These are phyloP conservation scores for Fusarium temperatum DNA, from an alignment of 2,329 filamentous ascomycete species.

Conservation along the genomic window DNA sequence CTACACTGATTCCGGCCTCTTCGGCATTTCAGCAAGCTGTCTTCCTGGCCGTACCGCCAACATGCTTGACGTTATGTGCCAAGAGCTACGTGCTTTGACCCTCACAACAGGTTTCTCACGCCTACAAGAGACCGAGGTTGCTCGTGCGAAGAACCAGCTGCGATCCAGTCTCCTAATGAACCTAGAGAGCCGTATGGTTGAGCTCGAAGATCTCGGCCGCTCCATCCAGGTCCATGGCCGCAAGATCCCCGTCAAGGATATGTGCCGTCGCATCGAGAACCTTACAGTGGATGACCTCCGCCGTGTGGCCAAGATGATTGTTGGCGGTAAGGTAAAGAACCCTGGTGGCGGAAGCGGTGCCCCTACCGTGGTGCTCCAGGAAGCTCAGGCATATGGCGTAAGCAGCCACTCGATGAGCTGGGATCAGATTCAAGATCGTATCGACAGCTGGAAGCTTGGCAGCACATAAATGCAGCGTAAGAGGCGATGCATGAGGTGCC, in stretches of 20 bases:
- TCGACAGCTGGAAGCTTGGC: conserved; percentile 85
- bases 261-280: conserved; percentile 87
- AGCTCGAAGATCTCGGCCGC: conserved; percentile 92
- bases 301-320: conserved; percentile 80
- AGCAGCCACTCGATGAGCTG: conserved; percentile 76
- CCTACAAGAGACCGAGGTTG: conserved; percentile 80
- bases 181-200: conserved; percentile 95
- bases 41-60: conserved; percentile 77
- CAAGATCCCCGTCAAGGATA: conserved; percentile 91
- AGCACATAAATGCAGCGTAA: conserved; percentile 48
- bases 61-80: conserved; percentile 96
- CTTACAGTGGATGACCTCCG: conserved; percentile 83
- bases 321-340: conserved; percentile 81
- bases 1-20: conserved; percentile 94
- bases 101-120: conserved; percentile 77
- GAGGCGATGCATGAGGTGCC: neutral
- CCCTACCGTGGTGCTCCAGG: conserved; percentile 94
- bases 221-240: conserved; percentile 97
- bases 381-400: conserved; percentile 79
- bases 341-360: conserved; percentile 81
- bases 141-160: conserved; percentile 96
- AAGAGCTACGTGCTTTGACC: conserved; percentile 82
- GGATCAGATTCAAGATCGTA: conserved; percentile 89
- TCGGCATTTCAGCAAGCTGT: conserved; percentile 91
- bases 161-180: conserved; percentile 94